Percentiles rank a stretch among this genome's conserved stretches.
Evolutionary conservation across 352 stramenopile species (phyloP).

Genomic region (Phytophthora podocarpi): DNA sequence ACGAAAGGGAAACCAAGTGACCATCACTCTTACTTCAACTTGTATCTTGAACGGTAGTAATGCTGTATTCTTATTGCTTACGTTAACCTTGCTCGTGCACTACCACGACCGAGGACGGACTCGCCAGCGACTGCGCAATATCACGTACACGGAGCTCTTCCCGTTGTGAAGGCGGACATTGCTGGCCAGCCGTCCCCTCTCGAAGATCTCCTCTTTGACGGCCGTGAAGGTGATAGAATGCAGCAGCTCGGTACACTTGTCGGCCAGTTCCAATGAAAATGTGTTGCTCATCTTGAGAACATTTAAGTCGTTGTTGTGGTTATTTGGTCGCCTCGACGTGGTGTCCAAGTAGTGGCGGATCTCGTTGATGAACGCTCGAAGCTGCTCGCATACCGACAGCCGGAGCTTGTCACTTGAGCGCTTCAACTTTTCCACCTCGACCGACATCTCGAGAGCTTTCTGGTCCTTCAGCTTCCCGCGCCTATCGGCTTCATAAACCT

Average conservation of each 20-base stretch:
- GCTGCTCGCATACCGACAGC: conserved; percentile 16
- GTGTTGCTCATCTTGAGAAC: neutral
- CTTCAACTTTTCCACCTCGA: conserved; percentile 17
- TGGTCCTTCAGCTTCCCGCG: conserved; percentile 8
- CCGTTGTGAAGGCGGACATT: conserved; percentile 13
- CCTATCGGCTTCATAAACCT: conserved; percentile 18
- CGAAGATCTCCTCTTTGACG: conserved; percentile 24
- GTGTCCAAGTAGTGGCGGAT: neutral
- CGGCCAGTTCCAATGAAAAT: conserved; percentile 5
- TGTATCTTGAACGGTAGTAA: too few species aligned
- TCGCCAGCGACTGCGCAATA: conserved; percentile 12
- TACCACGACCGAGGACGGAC: conserved; percentile 21
- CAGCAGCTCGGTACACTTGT: conserved; percentile 14
- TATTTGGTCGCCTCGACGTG: neutral
- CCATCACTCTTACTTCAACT: conserved; percentile 34
- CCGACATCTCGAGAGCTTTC: conserved; percentile 3
- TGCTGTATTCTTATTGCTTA: too few species aligned
- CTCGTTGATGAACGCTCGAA: conserved; percentile 15
- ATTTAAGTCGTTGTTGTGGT: neutral
- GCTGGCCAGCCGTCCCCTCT: conserved; percentile 8
- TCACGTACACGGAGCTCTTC: conserved; percentile 8
- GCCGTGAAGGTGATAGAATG: conserved; percentile 16
- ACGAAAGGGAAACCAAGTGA: conserved; percentile 21
- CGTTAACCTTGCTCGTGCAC: neutral
- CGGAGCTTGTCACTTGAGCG: conserved; percentile 17